phyloP scores from a whole-genome alignment of 2,329 filamentous ascomycete genomes.

The Nemania sp. region DNA sequence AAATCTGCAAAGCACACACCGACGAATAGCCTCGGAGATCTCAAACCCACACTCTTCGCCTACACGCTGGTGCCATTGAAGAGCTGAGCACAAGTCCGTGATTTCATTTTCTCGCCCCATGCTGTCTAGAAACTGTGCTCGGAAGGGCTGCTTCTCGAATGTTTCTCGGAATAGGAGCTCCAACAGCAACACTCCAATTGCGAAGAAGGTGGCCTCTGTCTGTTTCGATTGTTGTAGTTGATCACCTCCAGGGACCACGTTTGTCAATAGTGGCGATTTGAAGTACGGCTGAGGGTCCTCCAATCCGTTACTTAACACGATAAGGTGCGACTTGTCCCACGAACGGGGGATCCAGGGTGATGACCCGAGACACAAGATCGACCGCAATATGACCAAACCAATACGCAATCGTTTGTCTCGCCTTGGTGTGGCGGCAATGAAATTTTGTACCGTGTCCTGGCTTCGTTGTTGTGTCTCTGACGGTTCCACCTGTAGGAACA shows the following conservation, averaged over 20 bases:
- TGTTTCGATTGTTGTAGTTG: background rate
- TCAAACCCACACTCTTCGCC: background rate
- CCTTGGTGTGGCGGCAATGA: background rate
- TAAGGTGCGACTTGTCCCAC: background rate
- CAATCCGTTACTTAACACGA: background rate
- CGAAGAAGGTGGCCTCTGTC: background rate
- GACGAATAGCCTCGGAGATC: background rate
- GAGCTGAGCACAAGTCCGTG: background rate
- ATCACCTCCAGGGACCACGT: background rate
- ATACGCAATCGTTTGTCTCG: background rate
- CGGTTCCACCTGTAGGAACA: background rate
- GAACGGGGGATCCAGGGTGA: background rate
- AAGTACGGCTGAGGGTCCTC: background rate
- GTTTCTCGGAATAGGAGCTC: background rate
- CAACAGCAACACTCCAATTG: background rate
- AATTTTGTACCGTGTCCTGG: too few relatives aligned
- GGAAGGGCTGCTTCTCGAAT: background rate
- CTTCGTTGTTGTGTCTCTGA: too few relatives aligned
- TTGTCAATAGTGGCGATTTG: background rate
- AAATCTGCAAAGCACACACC: background rate
- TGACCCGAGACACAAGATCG: background rate
- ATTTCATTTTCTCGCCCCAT: background rate
- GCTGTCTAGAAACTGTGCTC: background rate
- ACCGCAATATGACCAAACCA: background rate
- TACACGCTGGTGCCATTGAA: background rate